These are phyloP conservation scores for Sordariomycetes sp. DNA, from an alignment of 2,329 filamentous ascomycete species.

Conservation along the genomic window DNA sequence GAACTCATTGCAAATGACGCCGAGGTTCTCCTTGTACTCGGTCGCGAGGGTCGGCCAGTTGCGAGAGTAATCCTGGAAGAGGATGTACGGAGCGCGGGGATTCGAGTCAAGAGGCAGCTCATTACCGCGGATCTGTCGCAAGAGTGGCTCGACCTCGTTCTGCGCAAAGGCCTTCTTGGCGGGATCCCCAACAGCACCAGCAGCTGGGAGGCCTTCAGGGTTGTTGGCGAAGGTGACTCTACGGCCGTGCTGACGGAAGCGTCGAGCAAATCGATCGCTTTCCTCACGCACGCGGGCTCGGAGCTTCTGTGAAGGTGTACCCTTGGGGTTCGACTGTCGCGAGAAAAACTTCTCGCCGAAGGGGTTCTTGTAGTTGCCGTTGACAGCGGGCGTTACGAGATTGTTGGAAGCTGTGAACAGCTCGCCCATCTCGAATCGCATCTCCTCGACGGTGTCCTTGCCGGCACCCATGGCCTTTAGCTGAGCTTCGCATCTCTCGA, in stretches of 20 bases:
- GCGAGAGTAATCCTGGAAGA: constrained; percentile 43
- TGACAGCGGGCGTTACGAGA: constrained; percentile 42
- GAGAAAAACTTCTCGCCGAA: constrained; percentile 42
- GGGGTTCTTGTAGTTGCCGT: constrained; percentile 47
- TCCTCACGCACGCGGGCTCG: constrained; percentile 41
- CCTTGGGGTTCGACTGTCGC: constrained; percentile 36
- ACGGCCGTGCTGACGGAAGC: constrained; percentile 40
- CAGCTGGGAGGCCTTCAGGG: constrained; percentile 10
- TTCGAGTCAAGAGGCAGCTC: constrained; percentile 44
- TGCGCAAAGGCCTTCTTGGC: constrained; percentile 38
- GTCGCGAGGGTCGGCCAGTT: constrained; percentile 42
- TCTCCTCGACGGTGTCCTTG: constrained; percentile 42
- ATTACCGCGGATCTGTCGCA: constrained; percentile 40
- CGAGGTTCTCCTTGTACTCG: constrained; percentile 44
- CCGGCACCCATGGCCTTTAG: constrained; percentile 40
- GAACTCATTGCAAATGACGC: constrained; percentile 45
- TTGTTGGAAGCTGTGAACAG: constrained; percentile 43
- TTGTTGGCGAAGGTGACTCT: constrained; percentile 32
- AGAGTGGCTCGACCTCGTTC: constrained; percentile 37
- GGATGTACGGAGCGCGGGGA: constrained; percentile 42
- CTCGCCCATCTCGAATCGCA: constrained; percentile 43
- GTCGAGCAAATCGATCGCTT: constrained; percentile 37
- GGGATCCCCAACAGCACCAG: constrained; percentile 21
- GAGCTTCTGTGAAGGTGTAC: constrained; percentile 41
- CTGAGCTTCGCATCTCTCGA: constrained; percentile 38